Conservation (phyloP, 371 early-diverging fungal genomes). For the Funneliformis caledonium region DNA sequence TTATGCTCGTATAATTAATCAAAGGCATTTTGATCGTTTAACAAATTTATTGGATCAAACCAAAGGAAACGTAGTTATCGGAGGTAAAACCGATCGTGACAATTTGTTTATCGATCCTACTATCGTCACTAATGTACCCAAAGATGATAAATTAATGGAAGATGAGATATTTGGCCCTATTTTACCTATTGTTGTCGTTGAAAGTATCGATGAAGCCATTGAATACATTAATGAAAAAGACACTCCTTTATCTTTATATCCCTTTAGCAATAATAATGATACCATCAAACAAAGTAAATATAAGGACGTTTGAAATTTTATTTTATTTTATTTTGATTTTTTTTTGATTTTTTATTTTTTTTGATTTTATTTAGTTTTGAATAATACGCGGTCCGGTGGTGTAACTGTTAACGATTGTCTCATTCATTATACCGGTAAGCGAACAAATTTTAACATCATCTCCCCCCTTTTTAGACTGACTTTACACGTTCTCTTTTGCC, state of each 20-base stretch:
- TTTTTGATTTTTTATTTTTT: background rate
- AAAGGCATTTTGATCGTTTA: slow-evolving; percentile 76
- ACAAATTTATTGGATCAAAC: slow-evolving; percentile 55
- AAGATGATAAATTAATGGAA: slow-evolving; percentile 64
- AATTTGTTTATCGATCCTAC: slow-evolving; percentile 74
- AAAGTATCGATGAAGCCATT: slow-evolving; percentile 75
- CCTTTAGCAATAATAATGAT: slow-evolving; percentile 51
- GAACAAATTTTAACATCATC: background rate
- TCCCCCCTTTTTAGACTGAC: background rate
- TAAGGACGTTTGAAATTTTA: too few species aligned
- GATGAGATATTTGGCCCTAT: slow-evolving; percentile 89
- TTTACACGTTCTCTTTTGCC: background rate
- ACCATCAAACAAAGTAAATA: slow-evolving; percentile 41
- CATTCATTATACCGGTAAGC: slow-evolving; percentile 62
- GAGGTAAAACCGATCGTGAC: slow-evolving; percentile 59
- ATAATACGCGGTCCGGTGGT: slow-evolving; percentile 76
- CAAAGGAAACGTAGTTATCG: slow-evolving; percentile 59
- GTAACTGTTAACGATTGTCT: slow-evolving; percentile 83
- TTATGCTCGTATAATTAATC: slow-evolving; percentile 74
- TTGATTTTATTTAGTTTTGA: slow-evolving; percentile 49
- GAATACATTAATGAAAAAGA: slow-evolving; percentile 64
- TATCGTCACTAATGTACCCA: slow-evolving; percentile 60
- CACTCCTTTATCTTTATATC: slow-evolving; percentile 78
- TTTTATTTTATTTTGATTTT: too few species aligned
- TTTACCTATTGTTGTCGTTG: slow-evolving; percentile 78